Evolutionary conservation across 345 rosid species (phyloP).

Genomic region (Pistacia atlantica): DNA sequence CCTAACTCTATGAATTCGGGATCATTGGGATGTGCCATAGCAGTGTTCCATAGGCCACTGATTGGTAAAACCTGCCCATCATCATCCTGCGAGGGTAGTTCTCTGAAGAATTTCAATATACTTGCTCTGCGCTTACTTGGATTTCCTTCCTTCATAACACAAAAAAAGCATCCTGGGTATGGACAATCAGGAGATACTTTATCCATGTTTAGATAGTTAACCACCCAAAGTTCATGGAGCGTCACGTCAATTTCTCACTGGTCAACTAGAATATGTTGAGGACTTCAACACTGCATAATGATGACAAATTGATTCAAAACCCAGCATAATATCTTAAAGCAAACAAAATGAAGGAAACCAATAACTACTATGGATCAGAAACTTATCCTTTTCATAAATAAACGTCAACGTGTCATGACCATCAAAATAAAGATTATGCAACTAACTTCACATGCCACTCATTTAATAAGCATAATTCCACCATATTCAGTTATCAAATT

Average conservation of each 20-base stretch:
- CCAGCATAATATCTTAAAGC: neutral
- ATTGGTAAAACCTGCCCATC: constrained; percentile 98
- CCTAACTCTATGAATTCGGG: constrained; percentile 97
- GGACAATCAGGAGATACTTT: constrained; percentile 88
- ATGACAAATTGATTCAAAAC: constrained; percentile 12
- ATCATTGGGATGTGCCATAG: constrained; percentile 99
- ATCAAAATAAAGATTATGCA: neutral
- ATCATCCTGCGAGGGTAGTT: constrained; percentile 93
- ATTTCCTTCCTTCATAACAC: constrained; percentile 99
- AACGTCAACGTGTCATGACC: neutral
- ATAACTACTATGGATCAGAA: neutral
- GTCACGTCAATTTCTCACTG: constrained; percentile 1
- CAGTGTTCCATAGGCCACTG: constrained; percentile 99
- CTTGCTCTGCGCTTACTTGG: constrained; percentile 91
- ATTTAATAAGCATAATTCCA: neutral
- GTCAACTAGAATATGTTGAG: constrained; percentile 8
- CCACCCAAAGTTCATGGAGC: constrained; percentile 21
- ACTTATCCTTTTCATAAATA: neutral
- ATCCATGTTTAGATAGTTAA: constrained; percentile 51
- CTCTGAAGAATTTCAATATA: constrained; percentile 88
- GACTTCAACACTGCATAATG: constrained; percentile 16
- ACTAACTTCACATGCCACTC: neutral
- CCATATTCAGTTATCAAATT: neutral
- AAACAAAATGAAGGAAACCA: constrained; percentile 7
- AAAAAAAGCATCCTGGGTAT: constrained; percentile 98